These are phyloP conservation scores for Rhodotorula toruloides DNA, from an alignment of 768 basidiomycete species.

Conservation along the genomic window DNA sequence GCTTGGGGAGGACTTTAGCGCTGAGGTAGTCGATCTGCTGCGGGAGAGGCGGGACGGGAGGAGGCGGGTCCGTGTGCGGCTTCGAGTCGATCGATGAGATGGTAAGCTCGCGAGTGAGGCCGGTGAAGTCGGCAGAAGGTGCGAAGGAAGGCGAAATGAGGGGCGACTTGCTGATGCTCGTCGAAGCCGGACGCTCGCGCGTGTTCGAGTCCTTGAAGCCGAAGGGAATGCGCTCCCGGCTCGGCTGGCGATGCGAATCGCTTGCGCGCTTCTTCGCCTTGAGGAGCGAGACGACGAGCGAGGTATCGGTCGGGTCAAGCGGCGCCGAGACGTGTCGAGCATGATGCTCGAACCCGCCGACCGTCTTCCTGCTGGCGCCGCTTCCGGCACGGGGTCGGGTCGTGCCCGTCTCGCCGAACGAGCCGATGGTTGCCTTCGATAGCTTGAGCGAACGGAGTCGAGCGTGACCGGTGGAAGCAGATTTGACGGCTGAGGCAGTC, in stretches of 20 bases:
- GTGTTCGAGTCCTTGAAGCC: not conserved
- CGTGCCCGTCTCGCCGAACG: not conserved
- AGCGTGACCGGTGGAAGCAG: constrained; percentile 7
- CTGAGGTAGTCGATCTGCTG: constrained; percentile 31
- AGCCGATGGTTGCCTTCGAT: not conserved
- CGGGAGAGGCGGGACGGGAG: not conserved
- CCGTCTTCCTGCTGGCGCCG: constrained; percentile 15
- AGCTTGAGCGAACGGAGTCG: constrained; percentile 36
- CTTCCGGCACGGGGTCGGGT: not conserved
- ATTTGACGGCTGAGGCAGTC: not conserved
- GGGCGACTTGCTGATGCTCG: not conserved
- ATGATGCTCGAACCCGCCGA: constrained; percentile 30
- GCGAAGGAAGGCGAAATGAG: not conserved
- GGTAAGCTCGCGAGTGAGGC: constrained; percentile 5
- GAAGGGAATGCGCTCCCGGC: not conserved
- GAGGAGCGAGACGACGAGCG: constrained; percentile 20
- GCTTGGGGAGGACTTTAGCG: constrained; percentile 23
- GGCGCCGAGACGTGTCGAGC: not conserved
- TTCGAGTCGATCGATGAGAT: not conserved
- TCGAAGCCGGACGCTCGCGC: too few relatives aligned
- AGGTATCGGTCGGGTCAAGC: constrained; percentile 12
- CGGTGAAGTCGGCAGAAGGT: not conserved
- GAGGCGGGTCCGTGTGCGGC: not conserved
- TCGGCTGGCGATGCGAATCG: too few relatives aligned
- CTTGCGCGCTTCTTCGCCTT: not conserved